A percentile compares a stretch with the other conserved stretches of the same genome.
Conservation (phyloP, 2,329 filamentous ascomycete species). For the Aspergillus sp. region DNA sequence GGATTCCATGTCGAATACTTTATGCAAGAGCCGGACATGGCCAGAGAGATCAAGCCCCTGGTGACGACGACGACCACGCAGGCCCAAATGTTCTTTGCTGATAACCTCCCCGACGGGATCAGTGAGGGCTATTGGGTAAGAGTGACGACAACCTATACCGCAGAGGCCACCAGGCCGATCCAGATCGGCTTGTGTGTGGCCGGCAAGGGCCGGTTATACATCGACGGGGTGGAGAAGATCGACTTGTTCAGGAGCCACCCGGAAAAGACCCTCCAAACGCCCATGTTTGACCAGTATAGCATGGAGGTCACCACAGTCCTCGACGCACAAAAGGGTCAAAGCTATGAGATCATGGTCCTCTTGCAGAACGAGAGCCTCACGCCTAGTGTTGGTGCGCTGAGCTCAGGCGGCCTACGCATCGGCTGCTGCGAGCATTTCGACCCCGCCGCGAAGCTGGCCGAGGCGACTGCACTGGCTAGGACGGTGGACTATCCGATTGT, state of each 20-base stretch:
- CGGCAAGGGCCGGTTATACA: neutral
- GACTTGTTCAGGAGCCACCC: neutral
- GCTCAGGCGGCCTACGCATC: too few relatives aligned
- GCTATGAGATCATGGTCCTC: neutral
- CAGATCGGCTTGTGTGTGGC: neutral
- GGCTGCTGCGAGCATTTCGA: too few relatives aligned
- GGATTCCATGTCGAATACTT: too few relatives aligned
- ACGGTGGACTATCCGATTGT: too few relatives aligned
- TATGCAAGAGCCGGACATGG: too few relatives aligned
- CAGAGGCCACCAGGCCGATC: neutral
- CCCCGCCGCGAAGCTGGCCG: too few relatives aligned
- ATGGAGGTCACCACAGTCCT: neutral
- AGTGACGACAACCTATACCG: neutral
- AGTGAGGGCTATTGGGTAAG: neutral
- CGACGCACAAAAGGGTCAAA: neutral
- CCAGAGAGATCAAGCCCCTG: too few relatives aligned
- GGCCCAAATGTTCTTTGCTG: neutral
- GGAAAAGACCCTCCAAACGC: neutral
- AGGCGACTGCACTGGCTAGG: too few relatives aligned
- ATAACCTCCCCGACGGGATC: neutral
- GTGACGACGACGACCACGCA: neutral
- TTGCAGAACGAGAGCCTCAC: too few relatives aligned
- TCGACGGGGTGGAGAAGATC: neutral
- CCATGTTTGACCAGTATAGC: neutral
- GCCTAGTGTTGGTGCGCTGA: too few relatives aligned